Evolutionary conservation across 495 filamentous ascomycete genomes (phyloP).

Genomic region (Xylaria telfairii): DNA sequence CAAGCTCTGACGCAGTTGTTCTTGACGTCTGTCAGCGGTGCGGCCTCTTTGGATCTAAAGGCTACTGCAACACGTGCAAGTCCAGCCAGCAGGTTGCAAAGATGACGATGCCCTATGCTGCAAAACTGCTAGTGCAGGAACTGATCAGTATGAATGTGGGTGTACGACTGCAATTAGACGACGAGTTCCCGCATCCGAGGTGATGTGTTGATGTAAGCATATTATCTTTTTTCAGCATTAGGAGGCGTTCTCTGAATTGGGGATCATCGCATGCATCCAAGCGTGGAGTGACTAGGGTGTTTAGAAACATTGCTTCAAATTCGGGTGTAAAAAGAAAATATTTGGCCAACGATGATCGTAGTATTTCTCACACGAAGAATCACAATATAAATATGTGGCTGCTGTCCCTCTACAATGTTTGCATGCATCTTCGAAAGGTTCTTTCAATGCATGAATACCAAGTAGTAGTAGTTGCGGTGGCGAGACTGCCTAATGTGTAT

Average conservation of each 20-base stretch:
- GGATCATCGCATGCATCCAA: conserved; percentile 24
- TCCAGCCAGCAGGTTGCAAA: conserved; percentile 78
- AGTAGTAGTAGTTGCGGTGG: neutral
- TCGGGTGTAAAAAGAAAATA: neutral
- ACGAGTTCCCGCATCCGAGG: conserved; percentile 77
- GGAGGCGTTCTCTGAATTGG: conserved; percentile 32
- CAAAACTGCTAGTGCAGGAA: conserved; percentile 96
- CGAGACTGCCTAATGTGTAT: neutral
- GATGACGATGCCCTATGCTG: conserved; percentile 98
- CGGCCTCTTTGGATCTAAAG: conserved; percentile 91
- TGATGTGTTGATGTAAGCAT: conserved; percentile 27
- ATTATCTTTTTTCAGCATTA: conserved; percentile 30
- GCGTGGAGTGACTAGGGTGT: conserved; percentile 17
- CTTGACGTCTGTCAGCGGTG: conserved; percentile 93
- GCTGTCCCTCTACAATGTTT: too few relatives aligned
- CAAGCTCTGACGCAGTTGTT: conserved; percentile 85
- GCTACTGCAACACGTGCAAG: conserved; percentile 90
- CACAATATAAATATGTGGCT: neutral
- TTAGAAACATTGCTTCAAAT: neutral
- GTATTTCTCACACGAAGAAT: neutral
- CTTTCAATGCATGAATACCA: too few relatives aligned
- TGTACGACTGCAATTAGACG: conserved; percentile 81
- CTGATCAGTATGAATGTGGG: conserved; percentile 97
- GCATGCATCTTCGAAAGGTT: too few relatives aligned
- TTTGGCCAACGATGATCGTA: neutral